phyloP scores from a whole-genome alignment of 768 basidiomycete genomes.

The Xanthoconium stramineum region DNA sequence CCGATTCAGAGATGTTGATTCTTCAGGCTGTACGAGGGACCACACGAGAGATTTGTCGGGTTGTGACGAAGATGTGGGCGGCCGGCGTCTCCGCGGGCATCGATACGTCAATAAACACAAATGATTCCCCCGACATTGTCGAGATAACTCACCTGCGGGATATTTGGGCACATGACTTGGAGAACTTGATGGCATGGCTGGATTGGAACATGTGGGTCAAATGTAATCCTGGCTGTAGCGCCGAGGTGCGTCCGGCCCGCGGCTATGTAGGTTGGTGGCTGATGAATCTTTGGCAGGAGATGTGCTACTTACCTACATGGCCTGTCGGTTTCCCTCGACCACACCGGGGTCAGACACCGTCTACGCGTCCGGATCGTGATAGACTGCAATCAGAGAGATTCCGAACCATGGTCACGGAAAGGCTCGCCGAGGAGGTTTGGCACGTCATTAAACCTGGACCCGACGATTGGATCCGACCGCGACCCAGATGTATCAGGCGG shows the following conservation, averaged over 20 bases:
- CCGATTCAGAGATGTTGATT: constrained; percentile 30
- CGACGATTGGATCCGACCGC: constrained; percentile 22
- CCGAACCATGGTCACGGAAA: neutral
- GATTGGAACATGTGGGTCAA: constrained; percentile 52
- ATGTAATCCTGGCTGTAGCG: constrained; percentile 44
- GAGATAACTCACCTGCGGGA: constrained; percentile 11
- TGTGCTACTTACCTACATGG: constrained; percentile 29
- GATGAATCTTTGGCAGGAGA: constrained; percentile 12
- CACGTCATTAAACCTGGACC: neutral
- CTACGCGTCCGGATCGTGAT: neutral
- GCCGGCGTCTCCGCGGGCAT: constrained; percentile 30
- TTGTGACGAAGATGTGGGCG: constrained; percentile 46
- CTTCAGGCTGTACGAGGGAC: constrained; percentile 33
- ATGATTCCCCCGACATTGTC: neutral
- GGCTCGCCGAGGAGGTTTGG: neutral
- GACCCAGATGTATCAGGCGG: constrained; percentile 20
- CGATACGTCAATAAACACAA: constrained; percentile 8
- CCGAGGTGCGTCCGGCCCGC: constrained; percentile 36
- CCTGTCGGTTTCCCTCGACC: constrained; percentile 11
- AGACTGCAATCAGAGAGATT: neutral
- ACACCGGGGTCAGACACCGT: neutral
- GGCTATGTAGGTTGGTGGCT: neutral
- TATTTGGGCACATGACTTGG: constrained; percentile 36
- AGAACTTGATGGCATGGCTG: constrained; percentile 45
- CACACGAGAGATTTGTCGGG: constrained; percentile 44